These are phyloP conservation scores for Botryotinia narcissicola DNA, from an alignment of 2,329 filamentous ascomycete genomes.

Conservation along the genomic window DNA sequence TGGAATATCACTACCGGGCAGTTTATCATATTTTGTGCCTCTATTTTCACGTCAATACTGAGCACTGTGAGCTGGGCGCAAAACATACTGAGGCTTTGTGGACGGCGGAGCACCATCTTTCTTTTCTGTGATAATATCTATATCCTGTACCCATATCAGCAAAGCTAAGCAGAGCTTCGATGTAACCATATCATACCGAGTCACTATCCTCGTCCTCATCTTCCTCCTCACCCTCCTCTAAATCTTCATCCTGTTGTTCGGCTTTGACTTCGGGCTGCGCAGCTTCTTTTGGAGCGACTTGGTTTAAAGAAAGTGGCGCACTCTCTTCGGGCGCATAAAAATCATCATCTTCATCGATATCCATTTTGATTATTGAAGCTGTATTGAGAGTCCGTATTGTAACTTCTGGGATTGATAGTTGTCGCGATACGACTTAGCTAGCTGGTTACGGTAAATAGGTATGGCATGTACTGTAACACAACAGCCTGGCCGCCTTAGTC, in stretches of 20 bases:
- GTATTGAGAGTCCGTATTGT: conserved; percentile 11
- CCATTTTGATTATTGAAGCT: conserved; percentile 47
- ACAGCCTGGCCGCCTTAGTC: background rate
- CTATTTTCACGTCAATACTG: conserved; percentile 23
- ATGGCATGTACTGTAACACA: background rate
- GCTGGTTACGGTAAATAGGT: background rate
- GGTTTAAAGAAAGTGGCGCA: conserved; percentile 33
- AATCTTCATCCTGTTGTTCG: conserved; percentile 49
- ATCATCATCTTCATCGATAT: conserved; percentile 67
- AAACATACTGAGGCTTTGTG: conserved; percentile 44
- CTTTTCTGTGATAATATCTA: conserved; percentile 66
- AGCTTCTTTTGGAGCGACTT: conserved; percentile 30
- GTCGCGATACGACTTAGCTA: background rate
- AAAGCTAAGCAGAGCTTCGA: background rate
- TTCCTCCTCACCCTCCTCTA: conserved; percentile 64
- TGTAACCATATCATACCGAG: conserved; percentile 45
- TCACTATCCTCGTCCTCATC: conserved; percentile 58
- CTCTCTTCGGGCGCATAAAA: conserved; percentile 63
- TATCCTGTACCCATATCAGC: conserved; percentile 48
- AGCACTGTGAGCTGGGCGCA: conserved; percentile 1
- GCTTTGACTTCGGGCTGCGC: conserved; percentile 33
- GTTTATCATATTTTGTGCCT: conserved; percentile 41
- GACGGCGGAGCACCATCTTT: conserved; percentile 61
- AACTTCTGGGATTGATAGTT: conserved; percentile 1
- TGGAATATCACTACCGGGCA: background rate